Evolutionary conservation across 2,329 filamentous ascomycete species (phyloP).

Genomic region (Capronia coronata): DNA sequence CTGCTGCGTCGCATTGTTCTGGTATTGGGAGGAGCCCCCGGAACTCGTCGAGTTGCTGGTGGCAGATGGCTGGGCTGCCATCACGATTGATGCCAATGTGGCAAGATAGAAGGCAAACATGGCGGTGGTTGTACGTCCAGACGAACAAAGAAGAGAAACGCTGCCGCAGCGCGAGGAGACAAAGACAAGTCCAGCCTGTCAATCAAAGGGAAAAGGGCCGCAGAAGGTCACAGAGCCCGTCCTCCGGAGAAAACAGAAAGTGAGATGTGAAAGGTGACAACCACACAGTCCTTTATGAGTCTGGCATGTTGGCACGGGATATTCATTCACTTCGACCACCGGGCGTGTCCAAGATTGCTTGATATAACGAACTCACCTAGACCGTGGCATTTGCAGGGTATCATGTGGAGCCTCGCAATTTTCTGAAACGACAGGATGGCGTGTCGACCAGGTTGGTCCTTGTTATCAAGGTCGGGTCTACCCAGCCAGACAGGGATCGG

Average conservation of each 20-base stretch:
- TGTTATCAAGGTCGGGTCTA: not conserved
- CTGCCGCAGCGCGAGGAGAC: slow-evolving; percentile 2
- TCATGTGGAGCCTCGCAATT: not conserved
- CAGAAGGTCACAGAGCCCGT: slow-evolving; percentile 2
- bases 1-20: slow-evolving; percentile 25
- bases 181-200: slow-evolving; percentile 12
- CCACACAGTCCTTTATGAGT: not conserved
- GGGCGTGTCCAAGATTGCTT: not conserved
- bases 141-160: not conserved
- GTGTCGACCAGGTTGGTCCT: not conserved
- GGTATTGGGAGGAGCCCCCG: slow-evolving; percentile 6
- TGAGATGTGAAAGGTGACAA: not conserved
- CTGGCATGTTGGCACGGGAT: not conserved
- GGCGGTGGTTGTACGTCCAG: slow-evolving; percentile 2
- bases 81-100: slow-evolving; percentile 2
- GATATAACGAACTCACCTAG: not conserved
- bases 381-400: not conserved
- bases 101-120: not conserved
- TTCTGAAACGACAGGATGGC: not conserved
- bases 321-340: not conserved
- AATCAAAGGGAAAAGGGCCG: not conserved
- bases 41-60: slow-evolving; percentile 9
- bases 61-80: slow-evolving; percentile 2
- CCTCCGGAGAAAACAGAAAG: not conserved
- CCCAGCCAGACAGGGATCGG: not conserved